Evolutionary conservation across 177 flowering plant genomes (phyloP).

Genomic region (Telopea speciosissima): DNA sequence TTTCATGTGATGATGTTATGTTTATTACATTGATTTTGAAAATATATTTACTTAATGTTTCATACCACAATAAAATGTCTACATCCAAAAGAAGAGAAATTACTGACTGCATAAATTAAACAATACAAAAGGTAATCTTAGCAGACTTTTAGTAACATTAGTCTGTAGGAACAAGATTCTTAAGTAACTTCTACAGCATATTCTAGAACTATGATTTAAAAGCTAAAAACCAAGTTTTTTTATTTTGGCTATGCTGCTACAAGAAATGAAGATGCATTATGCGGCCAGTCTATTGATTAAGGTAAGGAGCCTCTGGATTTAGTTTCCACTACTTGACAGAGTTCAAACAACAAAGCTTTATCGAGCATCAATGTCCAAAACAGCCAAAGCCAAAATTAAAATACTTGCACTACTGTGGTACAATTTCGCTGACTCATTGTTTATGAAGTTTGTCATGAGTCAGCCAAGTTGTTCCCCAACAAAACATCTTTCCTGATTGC

Average conservation of each 20-base stretch:
- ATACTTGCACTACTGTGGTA: neutral
- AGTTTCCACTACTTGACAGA: neutral
- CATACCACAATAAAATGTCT: neutral
- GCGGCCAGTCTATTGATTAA: neutral
- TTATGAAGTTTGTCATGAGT: neutral
- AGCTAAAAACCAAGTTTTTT: neutral
- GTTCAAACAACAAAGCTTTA: neutral
- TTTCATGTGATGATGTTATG: neutral
- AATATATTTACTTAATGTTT: neutral
- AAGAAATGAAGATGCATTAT: neutral
- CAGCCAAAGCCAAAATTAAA: neutral
- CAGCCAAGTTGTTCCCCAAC: neutral
- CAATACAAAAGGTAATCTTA: neutral
- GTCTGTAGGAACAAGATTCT: neutral
- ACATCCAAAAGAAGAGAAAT: neutral
- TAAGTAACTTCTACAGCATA: neutral
- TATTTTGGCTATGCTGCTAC: neutral
- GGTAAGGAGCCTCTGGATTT: neutral
- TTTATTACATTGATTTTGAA: neutral
- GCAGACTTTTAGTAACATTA: neutral
- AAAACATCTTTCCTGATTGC: neutral
- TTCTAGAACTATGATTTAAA: neutral
- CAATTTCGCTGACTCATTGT: neutral
- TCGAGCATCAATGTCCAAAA: neutral
- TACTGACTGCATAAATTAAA: neutral